Percentiles rank a stretch among this genome's conserved stretches.
These are phyloP conservation scores for Entomortierella parvispora DNA, from an alignment of 192 early-diverging fungal genomes.

Conservation along the genomic window DNA sequence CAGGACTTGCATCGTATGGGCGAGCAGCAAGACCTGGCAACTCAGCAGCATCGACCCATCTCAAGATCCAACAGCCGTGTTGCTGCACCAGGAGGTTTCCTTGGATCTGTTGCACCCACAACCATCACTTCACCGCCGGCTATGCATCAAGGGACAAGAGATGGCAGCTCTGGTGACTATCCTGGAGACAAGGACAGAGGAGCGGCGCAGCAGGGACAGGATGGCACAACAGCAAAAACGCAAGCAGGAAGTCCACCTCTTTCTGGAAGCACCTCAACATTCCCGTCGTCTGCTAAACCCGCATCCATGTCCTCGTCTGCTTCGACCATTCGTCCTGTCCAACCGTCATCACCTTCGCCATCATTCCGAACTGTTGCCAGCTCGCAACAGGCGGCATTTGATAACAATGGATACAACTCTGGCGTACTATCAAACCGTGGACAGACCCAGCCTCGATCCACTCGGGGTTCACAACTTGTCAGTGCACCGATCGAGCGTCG, in stretches of 20 bases:
- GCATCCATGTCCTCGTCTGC: conserved; percentile 50
- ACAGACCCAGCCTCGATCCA: conserved; percentile 25
- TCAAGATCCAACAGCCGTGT: conserved; percentile 2
- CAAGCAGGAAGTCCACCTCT: conserved; percentile 45
- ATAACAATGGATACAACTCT: conserved; percentile 21
- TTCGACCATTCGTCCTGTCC: conserved; percentile 42
- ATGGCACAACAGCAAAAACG: not conserved
- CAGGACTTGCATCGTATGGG: conserved; percentile 48
- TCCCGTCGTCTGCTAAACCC: conserved; percentile 21
- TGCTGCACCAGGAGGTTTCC: conserved; percentile 8
- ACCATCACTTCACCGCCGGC: not conserved
- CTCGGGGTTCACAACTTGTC: conserved; percentile 38
- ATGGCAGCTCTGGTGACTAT: not conserved
- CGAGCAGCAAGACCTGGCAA: conserved; percentile 31
- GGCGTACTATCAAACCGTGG: conserved; percentile 26
- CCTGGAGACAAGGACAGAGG: not conserved
- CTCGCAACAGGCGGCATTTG: conserved; percentile 13
- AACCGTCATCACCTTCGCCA: conserved; percentile 37
- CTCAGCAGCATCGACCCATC: conserved; percentile 2
- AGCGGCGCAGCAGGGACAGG: not conserved
- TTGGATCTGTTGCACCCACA: not conserved
- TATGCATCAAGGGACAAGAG: not conserved
- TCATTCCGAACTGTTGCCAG: conserved; percentile 12
- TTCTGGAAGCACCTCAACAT: conserved; percentile 33
- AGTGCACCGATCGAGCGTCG: conserved; percentile 3